phyloP scores from a whole-genome alignment of 176 grass and related monocot species.

The Aegilops umbellulata region DNA sequence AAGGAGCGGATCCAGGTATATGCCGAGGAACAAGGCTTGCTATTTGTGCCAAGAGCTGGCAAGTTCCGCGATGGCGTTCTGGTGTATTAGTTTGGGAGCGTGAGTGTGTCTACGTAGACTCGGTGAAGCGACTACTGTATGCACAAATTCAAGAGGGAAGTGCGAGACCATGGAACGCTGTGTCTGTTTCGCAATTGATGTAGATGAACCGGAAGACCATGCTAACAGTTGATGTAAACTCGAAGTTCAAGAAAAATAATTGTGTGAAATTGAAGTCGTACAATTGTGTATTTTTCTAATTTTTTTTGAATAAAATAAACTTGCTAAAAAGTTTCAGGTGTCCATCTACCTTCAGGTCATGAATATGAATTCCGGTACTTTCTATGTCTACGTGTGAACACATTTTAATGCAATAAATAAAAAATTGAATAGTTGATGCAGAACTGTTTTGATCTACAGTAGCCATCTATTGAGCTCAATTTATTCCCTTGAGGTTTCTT shows the following conservation, averaged over 20 bases:
- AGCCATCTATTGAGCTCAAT: not conserved
- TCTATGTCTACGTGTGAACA: not conserved
- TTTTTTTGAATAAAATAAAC: too few species aligned
- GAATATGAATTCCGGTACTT: not conserved
- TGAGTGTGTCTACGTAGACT: conserved; percentile 27
- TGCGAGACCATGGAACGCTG: conserved; percentile 42
- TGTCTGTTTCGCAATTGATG: conserved; percentile 65
- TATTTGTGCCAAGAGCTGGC: conserved; percentile 74
- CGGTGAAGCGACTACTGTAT: too few species aligned
- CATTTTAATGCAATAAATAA: not conserved
- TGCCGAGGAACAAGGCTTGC: conserved; percentile 67
- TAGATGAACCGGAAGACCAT: conserved; percentile 51
- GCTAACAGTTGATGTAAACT: not conserved
- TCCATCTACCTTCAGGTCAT: not conserved
- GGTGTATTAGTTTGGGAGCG: conserved; percentile 74
- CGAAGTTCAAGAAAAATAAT: not conserved
- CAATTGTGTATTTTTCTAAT: too few species aligned
- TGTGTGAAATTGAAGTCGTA: not conserved
- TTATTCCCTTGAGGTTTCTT: not conserved
- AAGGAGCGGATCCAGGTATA: conserved; percentile 78
- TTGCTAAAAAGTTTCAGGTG: not conserved
- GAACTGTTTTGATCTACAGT: not conserved
- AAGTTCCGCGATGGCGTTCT: conserved; percentile 69
- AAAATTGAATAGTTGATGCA: not conserved
- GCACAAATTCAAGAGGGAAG: too few species aligned